Conservation (phyloP, 2,329 filamentous ascomycete species). For the Ophiocordyceps sinensis region DNA sequence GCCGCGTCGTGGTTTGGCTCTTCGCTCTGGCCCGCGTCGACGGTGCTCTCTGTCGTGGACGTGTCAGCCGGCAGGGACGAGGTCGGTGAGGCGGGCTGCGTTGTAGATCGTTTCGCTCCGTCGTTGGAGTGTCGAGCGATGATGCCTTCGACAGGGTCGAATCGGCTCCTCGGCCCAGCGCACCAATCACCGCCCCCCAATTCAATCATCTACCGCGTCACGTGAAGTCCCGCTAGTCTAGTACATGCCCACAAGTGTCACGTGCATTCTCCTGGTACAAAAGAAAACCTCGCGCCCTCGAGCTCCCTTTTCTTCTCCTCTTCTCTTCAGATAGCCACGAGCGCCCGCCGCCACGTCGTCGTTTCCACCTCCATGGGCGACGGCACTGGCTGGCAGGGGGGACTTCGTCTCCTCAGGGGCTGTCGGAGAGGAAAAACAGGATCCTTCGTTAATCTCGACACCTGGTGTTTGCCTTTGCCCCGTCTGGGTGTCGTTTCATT, state of each 20-base stretch:
- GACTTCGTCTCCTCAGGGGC: constrained; percentile 11
- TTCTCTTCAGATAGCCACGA: constrained; percentile 35
- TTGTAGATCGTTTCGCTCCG: too few relatives aligned
- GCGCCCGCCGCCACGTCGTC: constrained; percentile 22
- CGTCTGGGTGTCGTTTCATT: constrained; percentile 42
- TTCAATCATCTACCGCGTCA: constrained; percentile 20
- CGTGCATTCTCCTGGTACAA: background rate
- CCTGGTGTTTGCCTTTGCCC: constrained; percentile 18
- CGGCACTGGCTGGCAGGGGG: background rate
- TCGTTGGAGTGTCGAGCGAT: too few relatives aligned
- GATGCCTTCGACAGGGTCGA: background rate
- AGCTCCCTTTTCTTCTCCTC: constrained; percentile 17
- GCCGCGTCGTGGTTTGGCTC: background rate
- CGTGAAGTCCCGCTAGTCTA: constrained; percentile 9
- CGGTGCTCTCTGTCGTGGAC: too few relatives aligned
- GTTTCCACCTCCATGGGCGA: constrained; percentile 4
- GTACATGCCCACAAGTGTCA: background rate
- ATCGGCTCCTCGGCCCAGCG: constrained; percentile 29
- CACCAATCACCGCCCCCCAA: constrained; percentile 23
- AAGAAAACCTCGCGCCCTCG: background rate
- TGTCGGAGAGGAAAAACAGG: constrained; percentile 33
- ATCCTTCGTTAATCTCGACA: constrained; percentile 46
- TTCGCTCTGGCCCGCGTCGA: too few relatives aligned
- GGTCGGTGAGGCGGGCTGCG: too few relatives aligned
- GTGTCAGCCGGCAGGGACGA: too few relatives aligned